These are phyloP conservation scores for Agrocybe chaxingu DNA, from an alignment of 768 basidiomycete species.

Conservation along the genomic window DNA sequence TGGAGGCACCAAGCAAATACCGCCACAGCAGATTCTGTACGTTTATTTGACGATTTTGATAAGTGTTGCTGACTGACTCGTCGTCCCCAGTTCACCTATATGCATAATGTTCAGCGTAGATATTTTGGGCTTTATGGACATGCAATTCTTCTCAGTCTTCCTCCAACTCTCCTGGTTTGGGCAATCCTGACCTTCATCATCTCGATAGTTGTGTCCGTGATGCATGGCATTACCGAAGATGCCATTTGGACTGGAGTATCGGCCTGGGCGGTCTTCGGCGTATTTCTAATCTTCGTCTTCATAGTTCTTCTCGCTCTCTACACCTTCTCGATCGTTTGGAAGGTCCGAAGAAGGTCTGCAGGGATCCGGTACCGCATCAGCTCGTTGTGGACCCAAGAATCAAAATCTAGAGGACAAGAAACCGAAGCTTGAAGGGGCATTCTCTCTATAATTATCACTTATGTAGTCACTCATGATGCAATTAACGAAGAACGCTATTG, in stretches of 20 bases:
- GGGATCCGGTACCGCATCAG: slow-evolving; percentile 18
- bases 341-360: slow-evolving; percentile 28
- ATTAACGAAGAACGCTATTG: too few relatives aligned
- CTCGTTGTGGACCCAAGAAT: slow-evolving; percentile 7
- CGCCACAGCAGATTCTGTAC: slow-evolving; percentile 39
- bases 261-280: slow-evolving; percentile 36
- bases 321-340: slow-evolving; percentile 51
- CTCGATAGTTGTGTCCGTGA: slow-evolving; percentile 42
- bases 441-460: too few relatives aligned
- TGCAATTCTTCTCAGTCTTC: slow-evolving; percentile 48
- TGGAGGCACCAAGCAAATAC: slow-evolving; percentile 53
- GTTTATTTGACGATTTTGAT: slow-evolving; percentile 7
- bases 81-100: slow-evolving; percentile 43
- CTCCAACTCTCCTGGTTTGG: slow-evolving; percentile 54
- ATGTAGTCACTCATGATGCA: too few relatives aligned
- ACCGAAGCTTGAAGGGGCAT: too few relatives aligned
- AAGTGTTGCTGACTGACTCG: background rate
- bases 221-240: slow-evolving; percentile 28
- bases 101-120: slow-evolving; percentile 47
- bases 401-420: too few relatives aligned
- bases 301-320: slow-evolving; percentile 39
- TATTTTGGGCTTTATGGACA: slow-evolving; percentile 45
- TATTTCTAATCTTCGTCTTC: slow-evolving; percentile 37
- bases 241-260: slow-evolving; percentile 24
- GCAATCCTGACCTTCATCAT: slow-evolving; percentile 46